These are phyloP conservation scores for Rhizopus sp. DNA, from an alignment of 371 early-diverging fungal genomes.

Conservation along the genomic window DNA sequence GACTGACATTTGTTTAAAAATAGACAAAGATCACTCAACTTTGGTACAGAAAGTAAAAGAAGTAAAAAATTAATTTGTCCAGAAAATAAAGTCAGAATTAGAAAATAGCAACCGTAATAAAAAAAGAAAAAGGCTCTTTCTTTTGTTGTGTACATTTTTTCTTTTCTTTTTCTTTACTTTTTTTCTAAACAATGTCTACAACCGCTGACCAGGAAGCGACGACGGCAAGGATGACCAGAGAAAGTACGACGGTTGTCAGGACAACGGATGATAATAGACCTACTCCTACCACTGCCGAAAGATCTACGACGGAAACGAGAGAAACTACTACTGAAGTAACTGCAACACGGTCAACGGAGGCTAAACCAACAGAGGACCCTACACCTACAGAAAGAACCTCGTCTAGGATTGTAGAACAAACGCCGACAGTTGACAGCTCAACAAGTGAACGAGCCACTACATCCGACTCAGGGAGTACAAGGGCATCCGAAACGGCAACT, in stretches of 20 bases:
- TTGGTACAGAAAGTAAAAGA: conserved; percentile 58
- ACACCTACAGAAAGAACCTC: conserved; percentile 8
- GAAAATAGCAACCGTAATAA: conserved; percentile 2
- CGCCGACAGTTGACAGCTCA: not conserved
- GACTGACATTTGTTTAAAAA: not conserved
- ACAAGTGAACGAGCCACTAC: conserved; percentile 2
- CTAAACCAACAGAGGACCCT: conserved; percentile 1
- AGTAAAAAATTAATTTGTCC: conserved; percentile 7
- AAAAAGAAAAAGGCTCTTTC: conserved; percentile 5
- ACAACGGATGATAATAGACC: no score
- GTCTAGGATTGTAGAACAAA: conserved; percentile 4
- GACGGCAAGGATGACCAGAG: no score
- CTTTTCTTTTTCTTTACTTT: conserved; percentile 7
- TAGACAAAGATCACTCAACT: conserved; percentile 58
- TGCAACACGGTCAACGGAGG: not conserved
- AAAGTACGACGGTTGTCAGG: no score
- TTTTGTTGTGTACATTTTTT: conserved; percentile 3
- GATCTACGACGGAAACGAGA: no score
- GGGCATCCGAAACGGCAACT: not conserved
- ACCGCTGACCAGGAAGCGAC: no score
- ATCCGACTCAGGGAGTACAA: not conserved
- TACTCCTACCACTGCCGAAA: no score
- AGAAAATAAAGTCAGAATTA: not conserved
- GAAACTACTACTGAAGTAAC: not conserved
- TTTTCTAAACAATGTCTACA: not conserved